These are phyloP conservation scores for Mariannaea elegans DNA, from an alignment of 2,329 filamentous ascomycete species.

Conservation along the genomic window DNA sequence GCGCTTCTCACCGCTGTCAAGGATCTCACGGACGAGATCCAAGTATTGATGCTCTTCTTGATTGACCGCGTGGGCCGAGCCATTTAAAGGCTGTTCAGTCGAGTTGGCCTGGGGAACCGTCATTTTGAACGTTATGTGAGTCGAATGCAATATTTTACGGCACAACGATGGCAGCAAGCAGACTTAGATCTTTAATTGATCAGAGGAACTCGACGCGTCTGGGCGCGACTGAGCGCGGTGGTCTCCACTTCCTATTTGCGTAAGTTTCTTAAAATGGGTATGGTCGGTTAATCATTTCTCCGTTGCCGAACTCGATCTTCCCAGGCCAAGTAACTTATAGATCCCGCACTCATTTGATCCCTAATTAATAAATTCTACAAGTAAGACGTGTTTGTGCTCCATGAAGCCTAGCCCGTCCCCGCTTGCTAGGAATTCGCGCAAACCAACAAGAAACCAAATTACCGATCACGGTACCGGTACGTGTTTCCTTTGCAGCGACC, in stretches of 20 bases:
- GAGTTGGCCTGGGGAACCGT: conserved; percentile 25
- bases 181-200: conserved; percentile 8
- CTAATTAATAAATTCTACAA: too few relatives aligned
- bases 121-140: conserved; percentile 22
- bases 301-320: not conserved
- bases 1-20: conserved; percentile 84
- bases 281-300: conserved; percentile 15
- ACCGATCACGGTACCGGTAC: conserved; percentile 14
- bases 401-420: conserved; percentile 13
- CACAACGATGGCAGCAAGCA: not conserved
- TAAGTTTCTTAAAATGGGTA: too few relatives aligned
- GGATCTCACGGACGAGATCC: conserved; percentile 84
- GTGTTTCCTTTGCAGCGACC: not conserved
- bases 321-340: too few relatives aligned
- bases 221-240: conserved; percentile 11
- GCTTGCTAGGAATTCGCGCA: conserved; percentile 27
- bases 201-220: conserved; percentile 6
- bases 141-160: not conserved
- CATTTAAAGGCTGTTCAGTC: conserved; percentile 21
- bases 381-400: too few relatives aligned
- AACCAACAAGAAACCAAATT: conserved; percentile 26
- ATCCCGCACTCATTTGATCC: not conserved
- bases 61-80: conserved; percentile 27
- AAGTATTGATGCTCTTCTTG: conserved; percentile 97
- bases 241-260: not conserved